A percentile compares a stretch with the other conserved stretches of the same genome.
Evolutionary conservation across 208 protist genomes (phyloP).

Genomic region (Phytomonas sp.): DNA sequence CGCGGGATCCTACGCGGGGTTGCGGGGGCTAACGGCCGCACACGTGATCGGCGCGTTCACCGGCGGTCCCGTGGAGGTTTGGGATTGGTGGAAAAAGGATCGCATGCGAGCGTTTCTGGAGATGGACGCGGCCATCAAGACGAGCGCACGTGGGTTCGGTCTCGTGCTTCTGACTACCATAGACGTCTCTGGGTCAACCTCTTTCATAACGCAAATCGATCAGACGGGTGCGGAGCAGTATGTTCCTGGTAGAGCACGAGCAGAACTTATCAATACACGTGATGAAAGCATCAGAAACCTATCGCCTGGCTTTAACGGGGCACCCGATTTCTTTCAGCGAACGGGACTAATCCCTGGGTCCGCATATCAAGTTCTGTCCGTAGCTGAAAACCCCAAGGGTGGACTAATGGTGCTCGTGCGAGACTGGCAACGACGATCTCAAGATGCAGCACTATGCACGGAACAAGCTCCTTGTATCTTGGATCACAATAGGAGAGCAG

Average conservation of each 20-base stretch:
- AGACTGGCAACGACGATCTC: slow-evolving; percentile 19
- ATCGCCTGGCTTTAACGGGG: background rate
- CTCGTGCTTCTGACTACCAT: slow-evolving; percentile 38
- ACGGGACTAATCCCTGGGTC: slow-evolving; percentile 23
- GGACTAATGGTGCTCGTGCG: slow-evolving; percentile 35
- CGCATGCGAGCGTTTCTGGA: slow-evolving; percentile 27
- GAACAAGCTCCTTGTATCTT: slow-evolving; percentile 2
- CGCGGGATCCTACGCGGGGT: slow-evolving; percentile 36
- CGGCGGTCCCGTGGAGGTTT: slow-evolving; percentile 54
- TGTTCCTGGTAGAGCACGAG: background rate
- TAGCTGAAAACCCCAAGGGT: slow-evolving; percentile 24
- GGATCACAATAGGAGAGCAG: background rate
- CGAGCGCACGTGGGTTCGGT: slow-evolving; percentile 32
- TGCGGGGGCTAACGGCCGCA: slow-evolving; percentile 16
- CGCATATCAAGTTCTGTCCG: slow-evolving; percentile 52
- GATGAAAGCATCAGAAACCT: background rate
- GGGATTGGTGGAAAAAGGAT: slow-evolving; percentile 43
- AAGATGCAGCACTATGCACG: background rate
- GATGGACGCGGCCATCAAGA: slow-evolving; percentile 43
- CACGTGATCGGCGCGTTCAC: slow-evolving; percentile 38
- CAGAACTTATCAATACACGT: background rate
- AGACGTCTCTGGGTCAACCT: background rate
- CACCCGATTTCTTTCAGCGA: slow-evolving; percentile 8
- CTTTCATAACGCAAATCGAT: background rate
- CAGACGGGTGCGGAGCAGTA: background rate